These are phyloP conservation scores for Neospora caninum DNA, from an alignment of 169 alveolate genomes.

Conservation along the genomic window DNA sequence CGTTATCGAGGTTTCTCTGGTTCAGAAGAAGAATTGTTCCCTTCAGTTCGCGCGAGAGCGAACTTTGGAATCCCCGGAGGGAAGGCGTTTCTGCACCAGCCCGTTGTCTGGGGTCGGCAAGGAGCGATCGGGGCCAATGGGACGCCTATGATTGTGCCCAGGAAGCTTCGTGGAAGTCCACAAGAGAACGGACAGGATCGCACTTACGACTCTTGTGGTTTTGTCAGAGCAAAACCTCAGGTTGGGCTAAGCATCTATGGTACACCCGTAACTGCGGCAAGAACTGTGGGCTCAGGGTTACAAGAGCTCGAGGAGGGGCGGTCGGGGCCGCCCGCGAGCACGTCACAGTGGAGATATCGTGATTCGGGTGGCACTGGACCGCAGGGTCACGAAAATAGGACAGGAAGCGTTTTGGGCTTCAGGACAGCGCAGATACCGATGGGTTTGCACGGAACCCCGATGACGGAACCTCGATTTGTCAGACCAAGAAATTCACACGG, in stretches of 20 bases:
- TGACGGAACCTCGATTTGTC: constrained; percentile 10
- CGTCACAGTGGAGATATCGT: not conserved
- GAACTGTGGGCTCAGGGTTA: not conserved
- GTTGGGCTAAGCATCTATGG: not conserved
- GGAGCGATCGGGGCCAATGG: constrained; percentile 62
- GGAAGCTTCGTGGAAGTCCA: not conserved
- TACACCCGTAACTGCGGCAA: not conserved
- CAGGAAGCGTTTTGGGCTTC: not conserved
- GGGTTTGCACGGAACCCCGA: constrained; percentile 6
- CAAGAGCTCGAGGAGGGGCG: not conserved
- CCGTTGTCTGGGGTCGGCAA: constrained; percentile 55
- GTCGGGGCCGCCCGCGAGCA: not conserved
- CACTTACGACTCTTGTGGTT: not conserved
- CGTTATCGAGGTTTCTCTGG: not conserved
- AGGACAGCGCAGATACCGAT: not conserved
- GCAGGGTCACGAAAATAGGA: not conserved
- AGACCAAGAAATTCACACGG: not conserved
- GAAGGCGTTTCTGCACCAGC: not conserved
- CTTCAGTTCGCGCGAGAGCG: not conserved
- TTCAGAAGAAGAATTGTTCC: not conserved
- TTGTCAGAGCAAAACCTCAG: not conserved
- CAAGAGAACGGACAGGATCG: not conserved
- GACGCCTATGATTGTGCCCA: constrained; percentile 50
- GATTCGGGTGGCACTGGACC: not conserved
- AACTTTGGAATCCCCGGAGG: not conserved